A percentile compares a stretch with the other conserved stretches of the same genome.
Conservation (phyloP, 2,329 filamentous ascomycete species). For the Hypoxylon sp. region DNA sequence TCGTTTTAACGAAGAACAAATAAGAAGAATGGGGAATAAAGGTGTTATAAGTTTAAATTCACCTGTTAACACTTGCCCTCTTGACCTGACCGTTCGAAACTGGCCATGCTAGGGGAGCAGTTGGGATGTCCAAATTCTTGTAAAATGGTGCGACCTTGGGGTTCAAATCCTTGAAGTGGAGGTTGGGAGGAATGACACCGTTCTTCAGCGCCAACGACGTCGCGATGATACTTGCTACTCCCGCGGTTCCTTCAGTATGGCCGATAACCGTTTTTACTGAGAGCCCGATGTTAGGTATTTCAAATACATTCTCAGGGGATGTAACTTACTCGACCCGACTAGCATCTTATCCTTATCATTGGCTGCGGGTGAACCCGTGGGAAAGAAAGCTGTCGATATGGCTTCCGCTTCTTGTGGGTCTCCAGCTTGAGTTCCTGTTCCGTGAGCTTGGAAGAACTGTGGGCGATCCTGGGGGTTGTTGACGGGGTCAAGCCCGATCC, state of each 20-base stretch:
- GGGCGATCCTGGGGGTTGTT: slow-evolving; percentile 13
- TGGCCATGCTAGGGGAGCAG: slow-evolving; percentile 15
- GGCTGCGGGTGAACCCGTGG: neutral
- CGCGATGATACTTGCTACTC: slow-evolving; percentile 24
- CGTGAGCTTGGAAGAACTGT: slow-evolving; percentile 49
- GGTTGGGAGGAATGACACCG: slow-evolving; percentile 26
- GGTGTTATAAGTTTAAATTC: neutral
- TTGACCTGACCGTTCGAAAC: slow-evolving; percentile 3
- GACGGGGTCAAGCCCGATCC: slow-evolving; percentile 36
- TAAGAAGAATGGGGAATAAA: neutral
- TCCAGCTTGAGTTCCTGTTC: slow-evolving; percentile 47
- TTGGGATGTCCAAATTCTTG: slow-evolving; percentile 15
- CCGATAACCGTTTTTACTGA: slow-evolving; percentile 22
- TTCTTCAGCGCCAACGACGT: slow-evolving; percentile 24
- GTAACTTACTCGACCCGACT: slow-evolving; percentile 28
- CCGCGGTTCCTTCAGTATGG: slow-evolving; percentile 33
- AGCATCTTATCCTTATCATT: slow-evolving; percentile 3
- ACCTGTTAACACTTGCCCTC: slow-evolving; percentile 44
- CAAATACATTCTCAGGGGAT: neutral
- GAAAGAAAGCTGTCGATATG: slow-evolving; percentile 38
- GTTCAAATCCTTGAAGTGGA: slow-evolving; percentile 17
- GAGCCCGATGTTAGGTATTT: neutral
- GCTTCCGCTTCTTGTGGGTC: slow-evolving; percentile 48
- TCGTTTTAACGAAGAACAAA: neutral
- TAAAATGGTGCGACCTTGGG: slow-evolving; percentile 19